Evolutionary conservation across 805 yeast genomes (phyloP), one percentile per base, ranked within the genome.

Genomic region (Metschnikowia chrysomelidarum): DNA sequence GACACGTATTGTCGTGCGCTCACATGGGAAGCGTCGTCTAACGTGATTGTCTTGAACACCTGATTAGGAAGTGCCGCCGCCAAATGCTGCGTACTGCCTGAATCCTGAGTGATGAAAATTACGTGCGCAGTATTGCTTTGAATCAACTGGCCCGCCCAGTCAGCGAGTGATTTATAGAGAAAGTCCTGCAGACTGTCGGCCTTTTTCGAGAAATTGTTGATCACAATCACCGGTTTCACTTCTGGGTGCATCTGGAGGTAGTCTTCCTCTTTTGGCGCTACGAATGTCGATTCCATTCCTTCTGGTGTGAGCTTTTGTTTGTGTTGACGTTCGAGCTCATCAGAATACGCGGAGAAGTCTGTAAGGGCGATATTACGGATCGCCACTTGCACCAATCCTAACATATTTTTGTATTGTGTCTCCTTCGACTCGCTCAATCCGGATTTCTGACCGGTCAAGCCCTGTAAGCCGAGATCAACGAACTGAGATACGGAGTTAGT

Each of bases 391-490:
- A 91, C 72, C 28, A 86, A 73, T 32, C 80, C 74, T 31, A 89
- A 69, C 76, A 89, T 88, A 48, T 81, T 80, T 58, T 85, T 82
- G 42, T 85, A 75, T 55, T 87, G 96, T 0, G 82, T 62, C 48
- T 89, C 96, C 43, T 80, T 81, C 2, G 86, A 66, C 54, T 89
- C 96, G 19, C 89, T 77, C 30, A 89, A 66, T 1, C 96, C 96
- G 3, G 95, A 83, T 54, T 88, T 89, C 56, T 88, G 97, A 1
- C 98, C 98, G 1, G 95, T 87, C 26, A 91, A 57, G 38, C 97
- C 91, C 54, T 87, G 95, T 13, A 85, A 83, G 36, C 81, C 87
- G 50, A 93, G 69, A 61, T 93, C 98, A 30, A 87, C 64, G 40
- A 88, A 80, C 39, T 79, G 76, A 0, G 95, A 78, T 9, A 89